Percentiles rank a stretch among this genome's conserved stretches.
These are phyloP conservation scores for Pseudonectria foliicola DNA, from an alignment of 2,329 filamentous ascomycete genomes.

Conservation along the genomic window DNA sequence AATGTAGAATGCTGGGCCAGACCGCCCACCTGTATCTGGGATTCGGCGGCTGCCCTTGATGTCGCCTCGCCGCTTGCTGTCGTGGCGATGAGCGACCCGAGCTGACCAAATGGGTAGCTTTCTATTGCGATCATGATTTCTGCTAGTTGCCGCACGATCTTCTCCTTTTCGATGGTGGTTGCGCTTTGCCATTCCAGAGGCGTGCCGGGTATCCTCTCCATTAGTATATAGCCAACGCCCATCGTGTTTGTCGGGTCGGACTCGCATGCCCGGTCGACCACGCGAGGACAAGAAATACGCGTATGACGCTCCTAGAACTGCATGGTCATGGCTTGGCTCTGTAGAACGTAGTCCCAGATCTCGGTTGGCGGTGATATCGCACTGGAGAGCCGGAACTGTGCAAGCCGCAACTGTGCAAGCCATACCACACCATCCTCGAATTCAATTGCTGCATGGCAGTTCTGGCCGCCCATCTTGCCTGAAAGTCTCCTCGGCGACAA, in stretches of 20 bases:
- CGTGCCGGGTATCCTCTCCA: constrained; percentile 29
- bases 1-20: neutral
- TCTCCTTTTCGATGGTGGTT: constrained; percentile 16
- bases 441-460: constrained; percentile 4
- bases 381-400: neutral
- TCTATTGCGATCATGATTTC: constrained; percentile 24
- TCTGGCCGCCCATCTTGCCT: constrained; percentile 5
- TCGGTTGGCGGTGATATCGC: too few species aligned
- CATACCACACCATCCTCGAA: constrained; percentile 3
- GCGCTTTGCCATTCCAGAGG: constrained; percentile 26
- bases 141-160: constrained; percentile 20
- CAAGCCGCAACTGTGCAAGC: constrained; percentile 3
- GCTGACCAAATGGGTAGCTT: constrained; percentile 18
- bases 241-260: constrained; percentile 21
- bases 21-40: neutral
- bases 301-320: too few species aligned
- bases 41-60: neutral
- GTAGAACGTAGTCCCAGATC: too few species aligned
- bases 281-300: too few species aligned
- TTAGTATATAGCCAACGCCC: constrained; percentile 31
- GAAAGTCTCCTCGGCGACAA: constrained; percentile 1
- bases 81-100: constrained; percentile 12
- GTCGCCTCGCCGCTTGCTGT: neutral
- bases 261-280: constrained; percentile 9
- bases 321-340: too few species aligned